Percentiles rank a stretch among this genome's conserved stretches.
phyloP scores from a whole-genome alignment of 2,329 filamentous ascomycete species.

The Colletotrichum lupini region DNA sequence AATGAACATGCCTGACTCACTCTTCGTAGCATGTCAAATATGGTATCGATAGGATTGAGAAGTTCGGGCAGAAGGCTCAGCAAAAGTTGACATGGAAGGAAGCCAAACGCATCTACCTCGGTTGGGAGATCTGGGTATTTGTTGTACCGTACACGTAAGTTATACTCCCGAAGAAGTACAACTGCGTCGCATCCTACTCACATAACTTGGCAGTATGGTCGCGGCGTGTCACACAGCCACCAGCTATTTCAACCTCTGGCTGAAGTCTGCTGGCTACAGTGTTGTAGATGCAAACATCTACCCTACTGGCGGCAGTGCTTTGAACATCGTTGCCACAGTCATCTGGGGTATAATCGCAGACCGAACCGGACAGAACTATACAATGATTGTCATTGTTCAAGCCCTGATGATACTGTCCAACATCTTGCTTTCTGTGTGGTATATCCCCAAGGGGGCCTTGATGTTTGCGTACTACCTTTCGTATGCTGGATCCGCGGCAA shows the following conservation, averaged over 20 bases:
- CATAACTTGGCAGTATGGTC: slow-evolving; percentile 18
- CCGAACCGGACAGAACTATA: slow-evolving; percentile 36
- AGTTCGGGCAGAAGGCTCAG: slow-evolving; percentile 37
- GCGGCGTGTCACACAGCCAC: slow-evolving; percentile 29
- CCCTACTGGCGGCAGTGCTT: slow-evolving; percentile 39
- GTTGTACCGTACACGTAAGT: slow-evolving; percentile 38
- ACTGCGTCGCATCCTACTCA: not conserved
- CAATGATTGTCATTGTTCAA: slow-evolving; percentile 31
- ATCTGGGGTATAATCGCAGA: slow-evolving; percentile 37
- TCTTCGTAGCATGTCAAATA: slow-evolving; percentile 27
- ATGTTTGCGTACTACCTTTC: slow-evolving; percentile 40
- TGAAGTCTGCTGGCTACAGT: slow-evolving; percentile 55
- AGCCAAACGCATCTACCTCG: slow-evolving; percentile 33
- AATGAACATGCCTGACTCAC: not conserved
- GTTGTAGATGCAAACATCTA: slow-evolving; percentile 62
- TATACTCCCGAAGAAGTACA: too few relatives aligned
- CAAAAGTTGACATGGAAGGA: slow-evolving; percentile 30
- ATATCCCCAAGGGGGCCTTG: slow-evolving; percentile 35
- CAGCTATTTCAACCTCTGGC: slow-evolving; percentile 47
- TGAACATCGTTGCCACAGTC: slow-evolving; percentile 35
- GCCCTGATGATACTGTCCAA: slow-evolving; percentile 38
- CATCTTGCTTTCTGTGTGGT: slow-evolving; percentile 38
- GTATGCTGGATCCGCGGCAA: slow-evolving; percentile 37
- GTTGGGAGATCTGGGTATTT: slow-evolving; percentile 37
- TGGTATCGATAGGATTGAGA: slow-evolving; percentile 38